phyloP scores from a whole-genome alignment of 2,329 filamentous ascomycete genomes.

The Trichoderma brevicompactum region DNA sequence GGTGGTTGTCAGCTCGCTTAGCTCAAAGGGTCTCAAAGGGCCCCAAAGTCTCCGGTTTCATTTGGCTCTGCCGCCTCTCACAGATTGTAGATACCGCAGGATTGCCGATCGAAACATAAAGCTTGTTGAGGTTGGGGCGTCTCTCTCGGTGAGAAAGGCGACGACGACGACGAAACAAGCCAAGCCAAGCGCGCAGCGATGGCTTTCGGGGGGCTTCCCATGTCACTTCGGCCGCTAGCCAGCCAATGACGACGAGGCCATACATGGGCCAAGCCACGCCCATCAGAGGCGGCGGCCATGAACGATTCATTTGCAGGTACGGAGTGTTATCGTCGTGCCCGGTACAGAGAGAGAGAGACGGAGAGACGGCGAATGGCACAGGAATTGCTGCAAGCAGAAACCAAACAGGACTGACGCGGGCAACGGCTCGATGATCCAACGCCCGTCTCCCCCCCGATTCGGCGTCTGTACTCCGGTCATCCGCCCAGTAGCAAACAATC shows the following conservation, averaged over 20 bases:
- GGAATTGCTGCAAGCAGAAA: background rate
- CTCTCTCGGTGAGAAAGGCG: background rate
- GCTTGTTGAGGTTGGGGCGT: background rate
- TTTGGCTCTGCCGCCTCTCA: background rate
- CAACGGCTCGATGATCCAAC: background rate
- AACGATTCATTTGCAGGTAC: background rate
- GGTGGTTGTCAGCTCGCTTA: slow-evolving; percentile 2
- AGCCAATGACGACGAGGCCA: slow-evolving; percentile 19
- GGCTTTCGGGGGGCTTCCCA: background rate
- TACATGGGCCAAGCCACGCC: slow-evolving; percentile 10
- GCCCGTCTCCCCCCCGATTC: background rate
- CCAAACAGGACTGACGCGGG: background rate
- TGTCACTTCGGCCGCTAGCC: slow-evolving; percentile 8
- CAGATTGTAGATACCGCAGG: background rate
- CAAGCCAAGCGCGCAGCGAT: background rate
- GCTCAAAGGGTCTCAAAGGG: background rate
- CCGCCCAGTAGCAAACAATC: background rate
- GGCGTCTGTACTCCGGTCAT: background rate
- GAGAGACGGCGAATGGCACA: too few relatives aligned
- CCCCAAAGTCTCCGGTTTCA: background rate
- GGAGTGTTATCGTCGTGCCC: background rate
- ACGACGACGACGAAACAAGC: background rate
- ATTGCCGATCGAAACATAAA: background rate
- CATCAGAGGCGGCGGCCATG: slow-evolving; percentile 13
- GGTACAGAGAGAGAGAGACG: background rate